phyloP scores from a whole-genome alignment of 805 yeast species.

The Candida maris region DNA sequence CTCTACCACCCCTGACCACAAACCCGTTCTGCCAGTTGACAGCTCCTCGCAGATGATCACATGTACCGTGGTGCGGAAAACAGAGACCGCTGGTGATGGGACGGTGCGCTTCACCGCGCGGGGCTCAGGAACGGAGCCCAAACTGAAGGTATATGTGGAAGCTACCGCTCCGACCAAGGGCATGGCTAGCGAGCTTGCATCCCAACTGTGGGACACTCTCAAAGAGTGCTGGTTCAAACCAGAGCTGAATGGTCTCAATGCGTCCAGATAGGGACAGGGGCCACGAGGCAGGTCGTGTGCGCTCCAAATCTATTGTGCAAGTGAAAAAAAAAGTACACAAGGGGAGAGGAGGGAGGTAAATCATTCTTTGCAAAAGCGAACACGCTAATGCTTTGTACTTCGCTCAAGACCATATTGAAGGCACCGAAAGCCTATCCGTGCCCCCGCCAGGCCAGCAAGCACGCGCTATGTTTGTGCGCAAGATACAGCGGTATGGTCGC shows the following conservation, averaged over 20 bases:
- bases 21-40: constrained; percentile 70
- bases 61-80: constrained; percentile 35
- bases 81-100: constrained; percentile 24
- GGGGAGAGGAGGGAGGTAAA: too few species aligned
- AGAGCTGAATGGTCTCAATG: constrained; percentile 35
- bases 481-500: too few species aligned
- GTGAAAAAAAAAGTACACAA: not conserved
- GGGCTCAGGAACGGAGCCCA: constrained; percentile 97
- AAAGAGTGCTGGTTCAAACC: constrained; percentile 69
- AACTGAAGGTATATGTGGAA: constrained; percentile 86
- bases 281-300: constrained; percentile 9
- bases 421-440: too few species aligned
- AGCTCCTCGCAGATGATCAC: constrained; percentile 85
- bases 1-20: constrained; percentile 53
- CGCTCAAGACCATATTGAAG: too few species aligned
- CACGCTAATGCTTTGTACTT: too few species aligned
- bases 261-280: constrained; percentile 26
- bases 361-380: too few species aligned
- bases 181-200: constrained; percentile 51
- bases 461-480: too few species aligned
- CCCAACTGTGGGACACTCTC: constrained; percentile 62
- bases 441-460: too few species aligned
- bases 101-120: constrained; percentile 75
- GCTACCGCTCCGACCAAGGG: constrained; percentile 50
- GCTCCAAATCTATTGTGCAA: constrained; percentile 2